Percentiles rank a stretch among this genome's conserved stretches.
phyloP scores from a whole-genome alignment of 495 filamentous ascomycete species.

The Talaromyces liani region DNA sequence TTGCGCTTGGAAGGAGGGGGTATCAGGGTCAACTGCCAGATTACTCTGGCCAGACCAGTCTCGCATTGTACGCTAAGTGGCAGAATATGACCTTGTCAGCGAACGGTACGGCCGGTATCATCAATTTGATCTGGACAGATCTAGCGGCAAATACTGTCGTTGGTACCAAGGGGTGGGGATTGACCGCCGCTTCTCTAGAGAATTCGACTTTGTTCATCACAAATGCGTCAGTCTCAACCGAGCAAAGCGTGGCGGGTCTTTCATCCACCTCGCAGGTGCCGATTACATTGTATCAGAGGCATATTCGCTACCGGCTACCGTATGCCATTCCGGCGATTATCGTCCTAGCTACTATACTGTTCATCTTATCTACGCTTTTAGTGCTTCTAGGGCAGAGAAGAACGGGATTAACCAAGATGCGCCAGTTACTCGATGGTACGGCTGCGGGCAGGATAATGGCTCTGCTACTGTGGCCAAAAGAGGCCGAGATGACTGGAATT shows the following conservation, averaged over 20 bases:
- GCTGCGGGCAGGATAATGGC: too few species aligned
- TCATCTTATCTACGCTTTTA: slow-evolving; percentile 3
- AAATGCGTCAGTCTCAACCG: too few species aligned
- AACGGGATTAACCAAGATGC: too few species aligned
- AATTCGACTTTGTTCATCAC: too few species aligned
- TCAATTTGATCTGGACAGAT: slow-evolving; percentile 37
- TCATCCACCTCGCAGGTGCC: slow-evolving; percentile 8
- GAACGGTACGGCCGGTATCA: slow-evolving; percentile 16
- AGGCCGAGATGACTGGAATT: too few species aligned
- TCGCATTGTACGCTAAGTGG: slow-evolving; percentile 26
- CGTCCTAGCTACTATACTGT: slow-evolving; percentile 7
- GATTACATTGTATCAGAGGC: slow-evolving; percentile 16
- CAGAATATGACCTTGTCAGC: slow-evolving; percentile 19
- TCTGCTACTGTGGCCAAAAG: too few species aligned
- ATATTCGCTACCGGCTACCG: slow-evolving; percentile 21
- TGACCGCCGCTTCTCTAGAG: background rate
- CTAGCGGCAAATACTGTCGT: slow-evolving; percentile 25
- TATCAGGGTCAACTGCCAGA: slow-evolving; percentile 12
- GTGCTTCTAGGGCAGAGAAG: too few species aligned
- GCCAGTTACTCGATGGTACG: too few species aligned
- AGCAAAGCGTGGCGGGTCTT: too few species aligned
- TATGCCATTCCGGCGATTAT: slow-evolving; percentile 30
- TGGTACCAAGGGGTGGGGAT: slow-evolving; percentile 18
- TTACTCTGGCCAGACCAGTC: slow-evolving; percentile 20
- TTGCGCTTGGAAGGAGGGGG: background rate